These are phyloP conservation scores for Pugionium cornutum DNA, from an alignment of 345 rosid genomes.

Conservation along the genomic window DNA sequence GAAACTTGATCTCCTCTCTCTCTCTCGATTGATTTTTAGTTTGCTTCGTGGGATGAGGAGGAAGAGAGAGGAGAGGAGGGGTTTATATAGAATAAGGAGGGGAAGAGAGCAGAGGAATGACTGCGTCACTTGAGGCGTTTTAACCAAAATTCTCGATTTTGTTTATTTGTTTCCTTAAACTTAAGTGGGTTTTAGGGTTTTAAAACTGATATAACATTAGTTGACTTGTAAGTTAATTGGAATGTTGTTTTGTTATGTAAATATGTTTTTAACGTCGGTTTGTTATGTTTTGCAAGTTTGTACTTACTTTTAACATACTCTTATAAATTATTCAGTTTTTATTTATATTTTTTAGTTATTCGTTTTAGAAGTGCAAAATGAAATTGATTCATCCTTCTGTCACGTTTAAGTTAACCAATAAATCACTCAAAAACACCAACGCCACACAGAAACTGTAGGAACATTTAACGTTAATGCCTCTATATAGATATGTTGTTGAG, in stretches of 20 bases:
- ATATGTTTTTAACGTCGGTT: not conserved
- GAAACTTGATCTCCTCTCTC: slow-evolving; percentile 11
- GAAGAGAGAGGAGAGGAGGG: slow-evolving; percentile 11
- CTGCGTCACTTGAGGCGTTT: slow-evolving; percentile 15
- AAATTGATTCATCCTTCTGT: no score
- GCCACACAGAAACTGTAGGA: no score
- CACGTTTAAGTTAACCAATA: no score
- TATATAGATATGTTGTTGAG: no score
- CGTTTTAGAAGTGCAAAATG: no score
- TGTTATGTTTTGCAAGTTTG: no score
- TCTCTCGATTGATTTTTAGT: not conserved
- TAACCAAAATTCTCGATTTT: not conserved
- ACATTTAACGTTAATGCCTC: no score
- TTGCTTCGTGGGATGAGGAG: slow-evolving; percentile 15
- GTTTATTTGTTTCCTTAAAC: not conserved
- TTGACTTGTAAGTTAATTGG: not conserved
- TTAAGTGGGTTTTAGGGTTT: slow-evolving; percentile 5
- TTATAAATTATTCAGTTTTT: no score
- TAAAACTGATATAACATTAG: not conserved
- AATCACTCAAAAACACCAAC: no score
- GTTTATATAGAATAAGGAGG: slow-evolving; percentile 28
- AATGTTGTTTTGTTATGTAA: not conserved
- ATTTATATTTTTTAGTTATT: no score
- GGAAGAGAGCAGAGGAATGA: not conserved
- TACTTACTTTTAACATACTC: no score